Conservation (phyloP, 495 filamentous ascomycete species). For the Articulospora tetracladia region DNA sequence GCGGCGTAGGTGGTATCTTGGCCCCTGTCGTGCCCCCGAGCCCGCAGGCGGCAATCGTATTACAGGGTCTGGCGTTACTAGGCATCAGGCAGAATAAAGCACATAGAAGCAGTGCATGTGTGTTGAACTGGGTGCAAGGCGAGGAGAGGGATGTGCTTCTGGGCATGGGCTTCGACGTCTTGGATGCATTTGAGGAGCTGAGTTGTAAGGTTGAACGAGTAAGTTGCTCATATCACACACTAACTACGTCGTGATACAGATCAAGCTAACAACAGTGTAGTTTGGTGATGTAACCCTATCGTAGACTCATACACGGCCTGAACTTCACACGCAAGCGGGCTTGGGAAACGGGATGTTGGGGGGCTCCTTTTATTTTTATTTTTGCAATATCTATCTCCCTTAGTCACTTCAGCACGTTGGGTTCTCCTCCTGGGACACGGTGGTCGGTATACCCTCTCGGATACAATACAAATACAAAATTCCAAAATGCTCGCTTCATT, state of each 20-base stretch:
- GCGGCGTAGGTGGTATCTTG: slow-evolving; percentile 64
- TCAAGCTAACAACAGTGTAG: neutral
- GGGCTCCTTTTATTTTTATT: too few relatives aligned
- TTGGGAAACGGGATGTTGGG: too few relatives aligned
- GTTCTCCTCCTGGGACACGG: too few relatives aligned
- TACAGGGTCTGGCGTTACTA: slow-evolving; percentile 79
- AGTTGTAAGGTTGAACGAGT: slow-evolving; percentile 18
- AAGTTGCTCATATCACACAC: slow-evolving; percentile 2
- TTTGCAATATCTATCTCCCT: neutral
- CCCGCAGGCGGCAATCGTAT: slow-evolving; percentile 57
- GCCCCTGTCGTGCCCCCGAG: slow-evolving; percentile 68
- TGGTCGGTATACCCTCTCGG: too few relatives aligned
- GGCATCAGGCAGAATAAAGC: slow-evolving; percentile 80
- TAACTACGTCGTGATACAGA: neutral
- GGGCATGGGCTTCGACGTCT: slow-evolving; percentile 26
- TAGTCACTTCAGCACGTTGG: neutral
- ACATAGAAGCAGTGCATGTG: slow-evolving; percentile 16
- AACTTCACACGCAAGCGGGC: too few relatives aligned
- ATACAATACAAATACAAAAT: too few relatives aligned
- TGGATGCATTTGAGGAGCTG: slow-evolving; percentile 27
- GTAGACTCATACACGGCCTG: too few relatives aligned
- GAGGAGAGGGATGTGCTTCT: slow-evolving; percentile 24
- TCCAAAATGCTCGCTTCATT: too few relatives aligned
- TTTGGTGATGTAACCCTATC: neutral
- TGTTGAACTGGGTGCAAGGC: slow-evolving; percentile 24